Evolutionary conservation across 2,329 filamentous ascomycete species (phyloP), one percentile per base, ranked within the genome.

Genomic region (Eutypella sp.): DNA sequence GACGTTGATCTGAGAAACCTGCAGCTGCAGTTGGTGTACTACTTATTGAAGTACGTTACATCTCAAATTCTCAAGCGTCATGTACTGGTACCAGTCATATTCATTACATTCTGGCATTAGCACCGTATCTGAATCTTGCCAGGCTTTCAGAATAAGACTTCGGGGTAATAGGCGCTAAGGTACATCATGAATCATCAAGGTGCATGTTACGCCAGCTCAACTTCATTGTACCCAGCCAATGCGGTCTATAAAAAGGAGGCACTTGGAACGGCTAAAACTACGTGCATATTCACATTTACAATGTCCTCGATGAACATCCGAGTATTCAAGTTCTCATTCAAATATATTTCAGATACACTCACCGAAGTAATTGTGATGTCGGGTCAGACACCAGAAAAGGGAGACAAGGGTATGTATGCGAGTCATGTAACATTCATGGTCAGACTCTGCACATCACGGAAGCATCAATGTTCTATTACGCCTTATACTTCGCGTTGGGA

Each of bases 371-470:
- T n/a, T 5, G 7, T 16, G 11, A 58, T 57, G 52, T 37, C 48
- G 2, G 23, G 44, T 13, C 38, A 53, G 5, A 29, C 45, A n/a
- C 53, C 54, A 5, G 46, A 56, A 36, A 52, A 53, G 15, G 57
- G 59, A 38, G 59, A 61, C 34, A 56, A 58, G 56, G 57, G 59
- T 57, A 54, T n/a, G 38, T 22, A 36, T 22, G 16, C 18, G 15
- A 15, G 16, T 20, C 16, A 15, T 4, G 5, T n/a, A 22, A 19
- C 5, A 5, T 24, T 47, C 10, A 16, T 11, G 13, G 27, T 19
- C 23, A 15, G 33, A 19, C 37, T 9, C 10, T 3, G 22, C 9
- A 8, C 19, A n/a, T 3, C 3, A 9, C 20, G 15, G 19, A 23
- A 8, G 10, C 10, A 1, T 2, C 29, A 15, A 37, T 22, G 9